These are phyloP conservation scores for Chrysanthemum seticuspe DNA, from an alignment of 129 eudicot genomes.

Conservation along the genomic window DNA sequence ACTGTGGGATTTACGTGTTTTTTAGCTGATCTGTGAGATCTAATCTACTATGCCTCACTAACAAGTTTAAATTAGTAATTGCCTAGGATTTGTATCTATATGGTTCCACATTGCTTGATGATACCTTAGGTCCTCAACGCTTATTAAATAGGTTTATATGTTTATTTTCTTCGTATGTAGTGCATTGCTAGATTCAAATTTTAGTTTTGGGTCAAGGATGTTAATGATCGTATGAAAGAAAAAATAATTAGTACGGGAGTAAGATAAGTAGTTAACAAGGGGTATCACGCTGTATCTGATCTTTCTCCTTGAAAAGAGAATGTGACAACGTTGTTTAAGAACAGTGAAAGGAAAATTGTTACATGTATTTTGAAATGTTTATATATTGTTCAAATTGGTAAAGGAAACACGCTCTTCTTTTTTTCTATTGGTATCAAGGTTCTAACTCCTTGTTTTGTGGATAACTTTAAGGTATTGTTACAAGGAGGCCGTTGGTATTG, in stretches of 20 bases:
- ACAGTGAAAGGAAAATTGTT: not conserved
- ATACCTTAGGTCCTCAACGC: too few relatives aligned
- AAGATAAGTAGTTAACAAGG: conserved; percentile 5
- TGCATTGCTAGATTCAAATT: conserved; percentile 10
- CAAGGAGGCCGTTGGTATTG: conserved; percentile 97
- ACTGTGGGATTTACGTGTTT: not conserved
- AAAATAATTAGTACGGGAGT: not conserved
- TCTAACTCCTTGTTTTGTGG: conserved; percentile 21
- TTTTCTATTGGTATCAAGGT: conserved; percentile 4
- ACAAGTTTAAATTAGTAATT: too few relatives aligned
- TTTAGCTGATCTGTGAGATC: too few relatives aligned
- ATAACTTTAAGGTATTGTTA: conserved; percentile 77
- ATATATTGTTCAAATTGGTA: not conserved
- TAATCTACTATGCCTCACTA: too few relatives aligned
- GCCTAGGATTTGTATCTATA: too few relatives aligned
- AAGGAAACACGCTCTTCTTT: not conserved
- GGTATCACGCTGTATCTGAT: not conserved
- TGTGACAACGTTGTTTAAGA: not conserved
- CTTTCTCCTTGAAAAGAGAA: not conserved
- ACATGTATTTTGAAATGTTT: not conserved
- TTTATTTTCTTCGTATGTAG: too few relatives aligned
- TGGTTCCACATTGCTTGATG: too few relatives aligned
- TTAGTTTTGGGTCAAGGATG: not conserved
- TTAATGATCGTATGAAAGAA: not conserved
- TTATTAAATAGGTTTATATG: too few relatives aligned